Base-by-base conservation (phyloP, 495 filamentous ascomycete species). In the Penicillium paradoxum region DNA sequence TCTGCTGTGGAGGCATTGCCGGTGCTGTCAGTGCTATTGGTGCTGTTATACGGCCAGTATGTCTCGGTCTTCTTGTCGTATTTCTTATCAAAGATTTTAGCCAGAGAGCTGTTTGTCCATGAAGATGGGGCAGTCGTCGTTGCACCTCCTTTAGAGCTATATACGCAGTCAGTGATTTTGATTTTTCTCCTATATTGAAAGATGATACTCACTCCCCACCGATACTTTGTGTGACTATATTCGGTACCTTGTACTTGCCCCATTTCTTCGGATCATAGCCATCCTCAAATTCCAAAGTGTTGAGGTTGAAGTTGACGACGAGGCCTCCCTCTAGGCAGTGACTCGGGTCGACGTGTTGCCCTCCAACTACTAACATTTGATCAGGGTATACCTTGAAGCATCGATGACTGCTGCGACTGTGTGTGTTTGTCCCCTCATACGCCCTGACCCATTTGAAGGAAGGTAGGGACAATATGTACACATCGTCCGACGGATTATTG, bases 371-470 rank as follows among this genome's bases (percentile, higher is more conserved):
- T 53, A 89, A 65, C 85, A 91, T 88, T 58, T 87, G 81, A 58
- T 89, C 83, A 3, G 86, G 83, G 54, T 88, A 88, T 1, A 83
- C 78, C 64, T 73, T 83, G 32, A 85, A 69, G 55, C 86, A 89
- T 58, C 78, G 74, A 58, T 90, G 87, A 1, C 77, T 77, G 17
- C 73, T 80, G 30, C 87, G 80, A 10, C 69, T 82, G 49, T 81
- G 80, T 10, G 43, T 57, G 3, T 43, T 38, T 0, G 50, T 69
- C 4, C 84, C 80, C 0, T 63, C 65, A 29, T 77, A 74, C 11
- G 84, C 74, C 57, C 81, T 79, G 32, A 80, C 80, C 88, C 88
- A 92, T n/a, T 70, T 81, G 65, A 92, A 91, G 0, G 86, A 82
- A 0, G 89, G 88, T 14, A 91, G 63, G 0, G 87, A 88, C 22